Evolutionary conservation across 108 stramenopile genomes (phyloP).

Genomic region (Cyclotella cryptica): DNA sequence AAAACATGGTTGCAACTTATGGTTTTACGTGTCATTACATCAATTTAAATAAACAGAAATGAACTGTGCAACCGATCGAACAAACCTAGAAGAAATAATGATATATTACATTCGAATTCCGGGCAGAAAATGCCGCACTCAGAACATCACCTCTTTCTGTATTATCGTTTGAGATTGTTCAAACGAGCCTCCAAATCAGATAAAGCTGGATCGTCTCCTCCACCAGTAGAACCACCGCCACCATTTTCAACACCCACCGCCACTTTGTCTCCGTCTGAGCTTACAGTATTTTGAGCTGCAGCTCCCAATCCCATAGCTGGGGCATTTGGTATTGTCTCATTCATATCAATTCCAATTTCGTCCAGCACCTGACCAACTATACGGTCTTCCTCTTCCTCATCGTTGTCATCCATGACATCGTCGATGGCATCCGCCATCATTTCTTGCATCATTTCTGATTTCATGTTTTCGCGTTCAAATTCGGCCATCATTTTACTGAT

Average conservation of each 20-base stretch:
- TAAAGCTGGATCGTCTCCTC: slow-evolving; percentile 70
- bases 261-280: slow-evolving; percentile 33
- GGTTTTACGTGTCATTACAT: no score
- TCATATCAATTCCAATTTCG: slow-evolving; percentile 90
- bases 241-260: slow-evolving; percentile 30
- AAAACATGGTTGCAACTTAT: no score
- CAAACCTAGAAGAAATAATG: no score
- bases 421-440: slow-evolving; percentile 96
- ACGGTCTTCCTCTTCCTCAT: slow-evolving; percentile 93
- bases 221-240: slow-evolving; percentile 25
- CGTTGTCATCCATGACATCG: slow-evolving; percentile 92
- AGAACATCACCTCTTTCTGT: neutral
- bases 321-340: slow-evolving; percentile 78
- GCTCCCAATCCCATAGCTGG: slow-evolving; percentile 57
- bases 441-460: slow-evolving; percentile 96
- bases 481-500: slow-evolving; percentile 98
- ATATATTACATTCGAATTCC: no score
- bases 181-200: slow-evolving; percentile 86
- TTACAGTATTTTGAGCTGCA: slow-evolving; percentile 34
- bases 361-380: slow-evolving; percentile 90
- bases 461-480: slow-evolving; percentile 95
- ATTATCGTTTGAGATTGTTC: slow-evolving; percentile 88
- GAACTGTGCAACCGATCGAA: no score
- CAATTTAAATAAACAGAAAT: no score
- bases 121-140: no score